These are phyloP conservation scores for Echria macrotheca DNA, from an alignment of 495 filamentous ascomycete genomes.

Conservation along the genomic window DNA sequence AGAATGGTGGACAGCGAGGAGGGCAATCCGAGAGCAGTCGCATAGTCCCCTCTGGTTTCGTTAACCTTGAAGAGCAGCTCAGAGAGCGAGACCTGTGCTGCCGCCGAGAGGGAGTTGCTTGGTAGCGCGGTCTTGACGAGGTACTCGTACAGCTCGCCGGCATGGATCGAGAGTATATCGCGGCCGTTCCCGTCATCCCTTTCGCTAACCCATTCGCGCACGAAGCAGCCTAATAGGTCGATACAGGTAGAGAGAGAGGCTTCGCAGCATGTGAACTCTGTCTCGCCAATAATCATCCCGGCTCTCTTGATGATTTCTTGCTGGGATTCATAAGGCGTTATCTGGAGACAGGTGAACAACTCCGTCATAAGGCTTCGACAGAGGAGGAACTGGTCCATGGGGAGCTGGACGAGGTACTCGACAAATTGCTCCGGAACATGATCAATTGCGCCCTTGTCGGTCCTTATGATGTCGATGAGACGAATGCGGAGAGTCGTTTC, in stretches of 20 bases:
- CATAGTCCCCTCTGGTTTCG: conserved; percentile 58
- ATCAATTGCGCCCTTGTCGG: conserved; percentile 31
- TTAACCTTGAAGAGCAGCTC: conserved; percentile 63
- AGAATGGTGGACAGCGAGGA: conserved; percentile 74
- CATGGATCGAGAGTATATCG: conserved; percentile 51
- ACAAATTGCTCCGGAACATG: conserved; percentile 42
- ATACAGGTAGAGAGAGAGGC: conserved; percentile 64
- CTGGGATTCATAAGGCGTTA: conserved; percentile 27
- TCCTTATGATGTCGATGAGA: conserved; percentile 34
- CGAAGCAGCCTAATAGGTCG: conserved; percentile 62
- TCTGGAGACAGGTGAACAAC: conserved; percentile 37
- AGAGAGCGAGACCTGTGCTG: conserved; percentile 60
- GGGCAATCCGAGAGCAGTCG: conserved; percentile 46
- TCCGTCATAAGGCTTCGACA: conserved; percentile 48
- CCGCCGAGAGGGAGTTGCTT: conserved; percentile 58
- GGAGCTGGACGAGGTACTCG: conserved; percentile 52
- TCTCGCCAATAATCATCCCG: conserved; percentile 54
- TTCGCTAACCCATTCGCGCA: conserved; percentile 60
- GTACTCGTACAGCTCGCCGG: conserved; percentile 73
- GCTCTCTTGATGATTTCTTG: conserved; percentile 40
- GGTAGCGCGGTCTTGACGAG: conserved; percentile 61
- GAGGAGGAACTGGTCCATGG: conserved; percentile 55
- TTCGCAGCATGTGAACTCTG: conserved; percentile 71
- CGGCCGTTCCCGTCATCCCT: conserved; percentile 21
- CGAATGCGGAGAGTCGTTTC: conserved; percentile 36